Base-by-base conservation (phyloP, 371 early-diverging fungal species). In the Dichotomocladium elegans region DNA sequence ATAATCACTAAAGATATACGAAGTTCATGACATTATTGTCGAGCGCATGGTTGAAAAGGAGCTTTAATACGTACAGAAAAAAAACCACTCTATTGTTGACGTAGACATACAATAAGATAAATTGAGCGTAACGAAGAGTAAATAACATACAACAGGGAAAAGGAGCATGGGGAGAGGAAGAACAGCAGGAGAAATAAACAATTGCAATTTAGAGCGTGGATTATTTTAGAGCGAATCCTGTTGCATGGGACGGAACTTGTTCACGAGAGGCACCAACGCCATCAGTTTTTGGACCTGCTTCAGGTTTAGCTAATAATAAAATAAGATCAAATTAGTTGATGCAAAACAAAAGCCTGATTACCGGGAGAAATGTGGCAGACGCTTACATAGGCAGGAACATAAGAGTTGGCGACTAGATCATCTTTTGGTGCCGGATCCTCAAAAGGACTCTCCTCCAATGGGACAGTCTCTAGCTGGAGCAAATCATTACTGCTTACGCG, bases 381-480 rank as follows among this genome's bases (percentile, higher is more conserved):
- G 59, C 66, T 43, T 65, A 65, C 66, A 64, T 72, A 82, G 19
- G 64, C 61, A 17, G 85, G 83, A 22, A 85, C 61, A 58, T 85
- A 85, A 21, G 75, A 68, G 41, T 70, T 82, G 11, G 73, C 71
- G 9, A 66, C 70, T 11, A 82, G 77, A 22, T 71, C 72, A 37
- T n/a, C 6, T 27, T 82, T 72, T 12, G 81, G 74, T 51, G 74
- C 78, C 17, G 86, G 86, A 19, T 75, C 73, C 60, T 83, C 82
- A 50, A 81, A 85, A 7, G 72, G 72, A 52, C 76, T 79, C 51
- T 91, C 89, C 57, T 87, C 89, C 41, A 90, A 71, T 6, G 88
- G 82, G 29, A 86, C 85, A 50, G 86, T 85, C 40, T 97, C 98
- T 10, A 95, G 71, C 55, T 96, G 74, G 37, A 97, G 70, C 21